A percentile compares a stretch with the other conserved stretches of the same genome.
phyloP scores from a whole-genome alignment of 176 grass and related monocot species.

The Hyparrhenia diplandra region DNA sequence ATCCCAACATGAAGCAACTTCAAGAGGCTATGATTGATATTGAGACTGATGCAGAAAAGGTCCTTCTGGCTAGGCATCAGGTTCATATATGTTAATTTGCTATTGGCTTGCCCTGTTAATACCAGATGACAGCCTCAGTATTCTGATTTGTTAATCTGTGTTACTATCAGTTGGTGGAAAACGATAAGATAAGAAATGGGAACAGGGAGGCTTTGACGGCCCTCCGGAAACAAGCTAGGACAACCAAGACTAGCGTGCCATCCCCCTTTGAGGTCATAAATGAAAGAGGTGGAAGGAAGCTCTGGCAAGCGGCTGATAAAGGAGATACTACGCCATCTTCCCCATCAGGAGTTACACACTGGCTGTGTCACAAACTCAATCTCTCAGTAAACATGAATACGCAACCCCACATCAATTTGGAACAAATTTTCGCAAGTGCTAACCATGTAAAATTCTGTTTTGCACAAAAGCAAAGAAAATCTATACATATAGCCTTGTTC shows the following conservation, averaged over 20 bases:
- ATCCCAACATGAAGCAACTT: conserved; percentile 58
- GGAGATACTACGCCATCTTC: too few relatives aligned
- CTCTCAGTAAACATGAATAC: background rate
- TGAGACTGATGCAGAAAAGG: conserved; percentile 71
- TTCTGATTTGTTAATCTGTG: background rate
- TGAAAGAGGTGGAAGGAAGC: conserved; percentile 69
- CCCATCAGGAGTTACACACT: too few relatives aligned
- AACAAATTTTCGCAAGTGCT: background rate
- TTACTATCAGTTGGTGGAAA: conserved; percentile 63
- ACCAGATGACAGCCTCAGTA: background rate
- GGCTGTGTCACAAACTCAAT: too few relatives aligned
- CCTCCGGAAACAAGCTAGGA: conserved; percentile 60
- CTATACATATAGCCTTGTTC: background rate
- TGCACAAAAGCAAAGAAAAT: background rate
- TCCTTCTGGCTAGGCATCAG: conserved; percentile 87
- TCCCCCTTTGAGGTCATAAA: conserved; percentile 73
- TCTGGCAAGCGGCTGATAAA: conserved; percentile 57
- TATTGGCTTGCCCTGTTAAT: background rate
- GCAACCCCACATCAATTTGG: background rate
- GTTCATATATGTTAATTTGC: conserved; percentile 17
- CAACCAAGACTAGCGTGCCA: conserved; percentile 65
- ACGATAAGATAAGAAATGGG: conserved; percentile 59
- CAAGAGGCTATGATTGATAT: conserved; percentile 63
- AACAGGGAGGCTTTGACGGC: conserved; percentile 74
- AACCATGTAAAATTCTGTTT: background rate